phyloP scores from a whole-genome alignment of 192 early-diverging fungal genomes.

The Coemansia sp. region DNA sequence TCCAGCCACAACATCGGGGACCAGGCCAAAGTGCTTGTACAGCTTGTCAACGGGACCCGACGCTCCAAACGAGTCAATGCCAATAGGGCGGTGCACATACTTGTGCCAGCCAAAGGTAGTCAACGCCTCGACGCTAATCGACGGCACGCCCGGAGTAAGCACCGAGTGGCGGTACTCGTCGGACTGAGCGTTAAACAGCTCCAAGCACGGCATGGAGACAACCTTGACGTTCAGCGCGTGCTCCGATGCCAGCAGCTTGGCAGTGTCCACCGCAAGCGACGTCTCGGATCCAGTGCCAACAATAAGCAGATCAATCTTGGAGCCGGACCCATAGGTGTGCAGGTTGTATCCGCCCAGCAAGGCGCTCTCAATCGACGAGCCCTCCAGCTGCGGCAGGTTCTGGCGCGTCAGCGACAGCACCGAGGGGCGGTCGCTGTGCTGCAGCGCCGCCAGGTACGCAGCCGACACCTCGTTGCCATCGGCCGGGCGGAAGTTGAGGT shows the following conservation, averaged over 20 bases:
- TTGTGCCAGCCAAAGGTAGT: slow-evolving; percentile 87
- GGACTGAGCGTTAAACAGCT: slow-evolving; percentile 83
- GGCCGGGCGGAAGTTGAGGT: slow-evolving; percentile 83
- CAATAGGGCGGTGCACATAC: slow-evolving; percentile 85
- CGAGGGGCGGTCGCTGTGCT: slow-evolving; percentile 67
- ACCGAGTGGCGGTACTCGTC: slow-evolving; percentile 79
- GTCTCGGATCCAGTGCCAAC: slow-evolving; percentile 92
- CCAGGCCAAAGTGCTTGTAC: slow-evolving; percentile 86
- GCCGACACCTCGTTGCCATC: slow-evolving; percentile 95
- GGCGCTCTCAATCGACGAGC: slow-evolving; percentile 75
- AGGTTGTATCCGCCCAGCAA: slow-evolving; percentile 87
- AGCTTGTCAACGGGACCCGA: slow-evolving; percentile 79
- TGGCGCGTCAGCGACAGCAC: slow-evolving; percentile 90
- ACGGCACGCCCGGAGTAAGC: slow-evolving; percentile 75
- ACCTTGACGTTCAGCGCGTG: slow-evolving; percentile 65
- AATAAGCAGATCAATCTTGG: slow-evolving; percentile 70
- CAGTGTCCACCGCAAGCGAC: slow-evolving; percentile 82
- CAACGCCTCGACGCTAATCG: slow-evolving; percentile 87
- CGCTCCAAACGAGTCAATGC: slow-evolving; percentile 87
- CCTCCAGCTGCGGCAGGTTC: slow-evolving; percentile 88
- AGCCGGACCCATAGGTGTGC: slow-evolving; percentile 56
- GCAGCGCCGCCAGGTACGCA: slow-evolving; percentile 79
- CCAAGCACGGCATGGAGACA: slow-evolving; percentile 92
- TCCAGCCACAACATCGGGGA: slow-evolving; percentile 65
- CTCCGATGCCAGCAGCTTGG: slow-evolving; percentile 64